Evolutionary conservation across 2,329 filamentous ascomycete genomes (phyloP), one percentile per base, ranked within the genome.

Genomic region (Penicillium fuscoglaucum): DNA sequence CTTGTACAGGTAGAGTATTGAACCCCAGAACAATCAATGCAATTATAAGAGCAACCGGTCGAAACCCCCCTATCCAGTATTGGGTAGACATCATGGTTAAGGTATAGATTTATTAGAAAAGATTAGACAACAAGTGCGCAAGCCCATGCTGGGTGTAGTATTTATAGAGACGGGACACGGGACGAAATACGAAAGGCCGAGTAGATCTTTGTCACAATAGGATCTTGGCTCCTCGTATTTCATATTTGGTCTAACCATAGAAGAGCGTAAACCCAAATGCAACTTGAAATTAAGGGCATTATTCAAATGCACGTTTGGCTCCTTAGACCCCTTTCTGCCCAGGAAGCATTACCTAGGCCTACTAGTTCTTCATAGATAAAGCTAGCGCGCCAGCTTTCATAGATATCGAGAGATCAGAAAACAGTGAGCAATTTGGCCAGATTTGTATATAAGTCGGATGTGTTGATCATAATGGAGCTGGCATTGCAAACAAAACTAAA

Each of bases 151-250:
- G 41, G 2, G 10, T 35, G 31, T 29, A 19, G 50, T 53, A 53
- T 45, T 45, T 53, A 53, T 39, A n/a, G 40, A 24, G 39, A 53
- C 21, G 21, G 17, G 19, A 12, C 19, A 21, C 19, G 28, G 40
- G 28, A 26, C 6, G 21, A 43, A 45, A 26, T 28, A 53, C 29
- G 51, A 28, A 29, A n/a, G n/a, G 24, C 12, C 40, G 28, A 19
- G 51, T 10, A 45, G 40, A 35, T 53, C 40, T 10, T 29, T 24
- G 21, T 17, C 50, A 24, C 1, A 35, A 45, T 28, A 35, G 28
- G 31, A n/a, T 17, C 41, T 45, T 53, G 29, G 51, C 39, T 26
- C 33, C 19, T 53, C 40, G 51, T 46, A 53, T 37, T 45, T 53
- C 29, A n/a, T 29, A 53, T 45, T 28, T 4, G 17, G 8, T 45